phyloP scores from a whole-genome alignment of 148 eudicot genomes.

The Rhododendron griersonianum region DNA sequence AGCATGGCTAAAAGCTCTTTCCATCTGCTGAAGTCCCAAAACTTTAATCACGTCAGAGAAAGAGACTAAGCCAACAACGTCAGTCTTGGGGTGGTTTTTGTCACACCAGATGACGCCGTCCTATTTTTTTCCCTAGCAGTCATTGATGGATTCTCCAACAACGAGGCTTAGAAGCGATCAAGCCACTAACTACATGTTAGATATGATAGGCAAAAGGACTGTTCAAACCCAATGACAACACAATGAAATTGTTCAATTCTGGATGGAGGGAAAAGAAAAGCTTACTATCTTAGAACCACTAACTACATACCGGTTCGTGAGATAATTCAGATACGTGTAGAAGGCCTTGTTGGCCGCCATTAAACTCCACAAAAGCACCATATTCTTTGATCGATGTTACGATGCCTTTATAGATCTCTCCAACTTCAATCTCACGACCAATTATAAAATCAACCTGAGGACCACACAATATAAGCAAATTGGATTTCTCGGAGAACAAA shows the following conservation, averaged over 20 bases:
- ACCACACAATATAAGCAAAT: neutral
- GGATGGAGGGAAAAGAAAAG: neutral
- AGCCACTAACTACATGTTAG: neutral
- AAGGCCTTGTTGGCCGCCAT: conserved; percentile 96
- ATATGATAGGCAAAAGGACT: neutral
- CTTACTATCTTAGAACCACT: neutral
- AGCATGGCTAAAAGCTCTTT: neutral
- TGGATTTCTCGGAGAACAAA: neutral
- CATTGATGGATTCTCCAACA: neutral
- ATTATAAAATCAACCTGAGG: conserved; percentile 70
- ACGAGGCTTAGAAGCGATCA: neutral
- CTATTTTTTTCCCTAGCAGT: neutral
- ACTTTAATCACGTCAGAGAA: neutral
- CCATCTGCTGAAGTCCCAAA: neutral
- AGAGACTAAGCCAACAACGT: neutral
- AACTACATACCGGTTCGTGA: conserved; percentile 63
- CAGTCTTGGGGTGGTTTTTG: neutral
- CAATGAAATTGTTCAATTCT: neutral
- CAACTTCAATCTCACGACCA: conserved; percentile 92
- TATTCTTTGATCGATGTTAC: conserved; percentile 81
- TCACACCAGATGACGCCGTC: neutral
- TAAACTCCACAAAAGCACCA: conserved; percentile 99
- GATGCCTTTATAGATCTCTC: conserved; percentile 76
- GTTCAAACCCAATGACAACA: neutral
- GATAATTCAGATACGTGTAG: conserved; percentile 89